Conservation (phyloP, 2,329 filamentous ascomycete genomes). For the Cadophora malorum region DNA sequence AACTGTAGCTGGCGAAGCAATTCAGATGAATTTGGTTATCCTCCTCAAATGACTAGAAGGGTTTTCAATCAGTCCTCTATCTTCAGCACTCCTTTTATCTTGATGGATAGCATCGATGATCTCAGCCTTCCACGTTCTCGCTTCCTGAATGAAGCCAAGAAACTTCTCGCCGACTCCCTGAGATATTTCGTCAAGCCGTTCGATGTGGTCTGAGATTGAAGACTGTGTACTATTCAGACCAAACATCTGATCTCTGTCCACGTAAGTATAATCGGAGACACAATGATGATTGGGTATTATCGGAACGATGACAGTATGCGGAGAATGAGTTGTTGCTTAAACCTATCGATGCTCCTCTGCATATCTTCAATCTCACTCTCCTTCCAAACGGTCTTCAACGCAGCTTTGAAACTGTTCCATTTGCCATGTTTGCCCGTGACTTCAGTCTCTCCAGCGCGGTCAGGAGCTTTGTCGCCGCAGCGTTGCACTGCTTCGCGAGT, state of each 20-base stretch:
- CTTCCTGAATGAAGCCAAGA: not conserved
- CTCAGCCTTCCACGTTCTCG: not conserved
- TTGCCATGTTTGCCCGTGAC: not conserved
- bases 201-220: not conserved
- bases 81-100: not conserved
- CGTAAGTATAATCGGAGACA: not conserved
- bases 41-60: not conserved
- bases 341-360: not conserved
- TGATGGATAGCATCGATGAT: not conserved
- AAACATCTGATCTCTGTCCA: not conserved
- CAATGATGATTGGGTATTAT: not conserved
- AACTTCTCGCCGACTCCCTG: not conserved
- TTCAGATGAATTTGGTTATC: too few relatives aligned
- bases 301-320: not conserved
- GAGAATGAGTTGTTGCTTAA: not conserved
- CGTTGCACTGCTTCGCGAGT: not conserved
- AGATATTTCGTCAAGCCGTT: not conserved
- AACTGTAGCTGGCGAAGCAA: not conserved
- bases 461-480: not conserved
- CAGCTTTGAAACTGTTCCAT: not conserved
- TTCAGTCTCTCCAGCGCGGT: not conserved
- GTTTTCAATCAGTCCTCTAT: not conserved
- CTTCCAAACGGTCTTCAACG: not conserved
- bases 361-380: not conserved
- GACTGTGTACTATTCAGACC: not conserved